These are phyloP conservation scores for Mycena indigotica DNA, from an alignment of 768 basidiomycete genomes.

Conservation along the genomic window DNA sequence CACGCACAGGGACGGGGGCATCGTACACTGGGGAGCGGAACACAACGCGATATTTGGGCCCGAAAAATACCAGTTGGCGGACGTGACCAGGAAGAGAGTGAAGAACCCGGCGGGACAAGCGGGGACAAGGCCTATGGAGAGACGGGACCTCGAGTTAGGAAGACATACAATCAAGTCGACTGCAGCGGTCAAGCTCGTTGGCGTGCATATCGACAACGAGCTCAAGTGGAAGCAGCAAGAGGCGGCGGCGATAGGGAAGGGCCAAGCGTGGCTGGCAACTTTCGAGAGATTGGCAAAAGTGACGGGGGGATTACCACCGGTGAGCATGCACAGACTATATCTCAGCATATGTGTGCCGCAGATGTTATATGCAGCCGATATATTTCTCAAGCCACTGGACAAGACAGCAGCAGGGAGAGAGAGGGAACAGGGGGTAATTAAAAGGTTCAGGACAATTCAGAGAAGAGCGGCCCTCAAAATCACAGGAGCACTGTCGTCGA, in stretches of 20 bases:
- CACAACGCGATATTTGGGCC: slow-evolving; percentile 29
- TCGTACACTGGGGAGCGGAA: slow-evolving; percentile 27
- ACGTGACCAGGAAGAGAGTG: slow-evolving; percentile 1
- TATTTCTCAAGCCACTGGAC: slow-evolving; percentile 15
- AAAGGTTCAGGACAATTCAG: no score
- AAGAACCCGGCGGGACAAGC: background rate
- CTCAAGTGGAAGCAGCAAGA: no score
- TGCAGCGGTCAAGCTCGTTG: slow-evolving; percentile 26
- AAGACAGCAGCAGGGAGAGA: no score
- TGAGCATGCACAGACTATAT: slow-evolving; percentile 9
- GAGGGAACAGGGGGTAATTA: no score
- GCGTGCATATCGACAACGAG: no score
- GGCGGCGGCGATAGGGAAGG: no score
- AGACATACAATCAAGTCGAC: slow-evolving; percentile 20
- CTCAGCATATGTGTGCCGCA: no score
- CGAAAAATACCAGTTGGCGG: slow-evolving; percentile 25
- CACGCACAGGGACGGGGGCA: slow-evolving; percentile 23
- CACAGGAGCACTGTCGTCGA: slow-evolving; percentile 11
- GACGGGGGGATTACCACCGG: background rate
- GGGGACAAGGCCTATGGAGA: background rate
- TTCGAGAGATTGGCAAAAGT: slow-evolving; percentile 6
- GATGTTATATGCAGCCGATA: no score
- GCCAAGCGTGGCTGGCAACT: slow-evolving; percentile 19
- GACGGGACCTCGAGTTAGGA: no score
- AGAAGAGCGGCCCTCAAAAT: no score